Conservation (phyloP, 2,329 filamentous ascomycete species). For the Venturia oleaginea region DNA sequence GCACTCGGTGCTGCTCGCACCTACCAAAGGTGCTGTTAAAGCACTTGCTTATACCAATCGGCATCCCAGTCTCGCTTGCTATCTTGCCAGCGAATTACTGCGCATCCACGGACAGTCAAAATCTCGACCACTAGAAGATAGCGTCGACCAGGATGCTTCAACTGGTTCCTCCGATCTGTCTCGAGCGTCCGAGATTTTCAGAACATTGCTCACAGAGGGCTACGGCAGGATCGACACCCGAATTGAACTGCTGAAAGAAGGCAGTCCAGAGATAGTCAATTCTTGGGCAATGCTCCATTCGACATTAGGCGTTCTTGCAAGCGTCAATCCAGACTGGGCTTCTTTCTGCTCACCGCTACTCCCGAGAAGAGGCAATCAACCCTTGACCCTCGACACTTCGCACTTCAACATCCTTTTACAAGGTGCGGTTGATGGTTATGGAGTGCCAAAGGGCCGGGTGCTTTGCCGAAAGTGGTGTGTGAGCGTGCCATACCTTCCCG, state of each 20-base stretch:
- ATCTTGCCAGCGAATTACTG: slow-evolving; percentile 13
- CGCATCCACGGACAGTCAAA: slow-evolving; percentile 13
- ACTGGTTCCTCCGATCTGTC: neutral
- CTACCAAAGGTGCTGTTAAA: neutral
- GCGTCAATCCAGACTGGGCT: slow-evolving; percentile 14
- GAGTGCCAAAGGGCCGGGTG: slow-evolving; percentile 37
- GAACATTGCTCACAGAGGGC: neutral
- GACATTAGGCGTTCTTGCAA: slow-evolving; percentile 4
- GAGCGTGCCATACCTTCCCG: slow-evolving; percentile 2
- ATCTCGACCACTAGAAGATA: neutral
- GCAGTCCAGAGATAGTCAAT: neutral
- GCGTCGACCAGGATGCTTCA: neutral
- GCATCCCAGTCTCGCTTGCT: neutral
- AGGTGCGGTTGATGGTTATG: slow-evolving; percentile 43
- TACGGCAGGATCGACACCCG: neutral
- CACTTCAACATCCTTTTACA: slow-evolving; percentile 46
- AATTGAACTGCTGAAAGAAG: neutral
- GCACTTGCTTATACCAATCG: neutral
- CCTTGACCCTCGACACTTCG: slow-evolving; percentile 23
- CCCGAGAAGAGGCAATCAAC: slow-evolving; percentile 7
- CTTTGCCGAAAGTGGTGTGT: slow-evolving; percentile 42
- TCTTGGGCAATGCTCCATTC: neutral
- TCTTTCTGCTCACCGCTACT: slow-evolving; percentile 12
- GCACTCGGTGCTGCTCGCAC: slow-evolving; percentile 10
- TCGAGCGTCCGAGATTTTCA: neutral